Evolutionary conservation across 2,329 filamentous ascomycete species (phyloP).

Genomic region (Macrophomina phaseolina): DNA sequence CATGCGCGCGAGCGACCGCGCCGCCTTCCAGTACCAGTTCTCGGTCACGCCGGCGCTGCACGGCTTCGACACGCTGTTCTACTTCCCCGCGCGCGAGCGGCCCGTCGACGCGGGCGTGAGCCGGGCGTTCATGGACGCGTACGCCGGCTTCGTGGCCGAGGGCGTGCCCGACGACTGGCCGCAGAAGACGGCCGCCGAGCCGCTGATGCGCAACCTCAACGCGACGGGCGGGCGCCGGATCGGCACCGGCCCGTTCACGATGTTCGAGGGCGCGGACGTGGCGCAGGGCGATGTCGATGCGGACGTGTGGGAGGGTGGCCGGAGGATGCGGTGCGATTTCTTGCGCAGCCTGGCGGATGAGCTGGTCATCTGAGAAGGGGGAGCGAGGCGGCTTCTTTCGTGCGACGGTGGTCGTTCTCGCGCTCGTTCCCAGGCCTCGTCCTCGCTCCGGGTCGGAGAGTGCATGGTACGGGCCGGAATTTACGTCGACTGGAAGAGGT

Average conservation of each 20-base stretch:
- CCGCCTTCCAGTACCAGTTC: constrained; percentile 27
- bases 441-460: too few species aligned
- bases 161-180: neutral
- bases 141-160: neutral
- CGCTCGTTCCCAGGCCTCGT: too few species aligned
- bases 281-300: constrained; percentile 10
- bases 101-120: neutral
- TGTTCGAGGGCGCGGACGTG: neutral
- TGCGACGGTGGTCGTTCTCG: too few species aligned
- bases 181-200: neutral
- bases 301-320: constrained; percentile 34
- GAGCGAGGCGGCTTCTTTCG: too few species aligned
- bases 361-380: neutral
- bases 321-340: constrained; percentile 35
- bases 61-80: constrained; percentile 30
- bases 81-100: constrained; percentile 29
- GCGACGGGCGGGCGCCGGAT: neutral
- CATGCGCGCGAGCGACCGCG: neutral
- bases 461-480: too few species aligned
- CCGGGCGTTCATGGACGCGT: neutral
- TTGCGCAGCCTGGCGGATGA: constrained; percentile 31
- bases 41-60: constrained; percentile 34
- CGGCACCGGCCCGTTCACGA: neutral
- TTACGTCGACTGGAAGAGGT: too few species aligned
- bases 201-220: neutral